Evolutionary conservation across 192 early-diverging fungal genomes (phyloP).

Genomic region (Rhizophagus clarus): DNA sequence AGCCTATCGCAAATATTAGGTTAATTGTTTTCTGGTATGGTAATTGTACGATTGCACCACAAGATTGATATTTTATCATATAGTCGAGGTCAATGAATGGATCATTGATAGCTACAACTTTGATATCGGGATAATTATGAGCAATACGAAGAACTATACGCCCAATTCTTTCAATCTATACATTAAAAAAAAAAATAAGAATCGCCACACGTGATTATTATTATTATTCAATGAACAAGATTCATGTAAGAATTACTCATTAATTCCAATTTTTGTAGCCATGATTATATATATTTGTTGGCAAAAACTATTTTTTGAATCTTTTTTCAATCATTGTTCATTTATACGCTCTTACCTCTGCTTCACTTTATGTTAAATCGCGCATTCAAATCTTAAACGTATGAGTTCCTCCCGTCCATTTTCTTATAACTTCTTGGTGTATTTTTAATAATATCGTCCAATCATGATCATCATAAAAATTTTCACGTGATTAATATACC

Average conservation of each 20-base stretch:
- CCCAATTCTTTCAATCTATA: conserved; percentile 92
- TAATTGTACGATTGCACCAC: background rate
- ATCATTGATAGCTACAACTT: conserved; percentile 96
- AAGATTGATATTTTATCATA: conserved; percentile 61
- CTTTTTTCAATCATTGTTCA: background rate
- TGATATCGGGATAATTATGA: conserved; percentile 66
- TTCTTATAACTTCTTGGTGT: too few relatives aligned
- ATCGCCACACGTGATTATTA: background rate
- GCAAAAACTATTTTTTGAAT: background rate
- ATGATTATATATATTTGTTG: background rate
- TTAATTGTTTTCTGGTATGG: background rate
- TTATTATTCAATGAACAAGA: background rate
- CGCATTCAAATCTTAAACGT: too few relatives aligned
- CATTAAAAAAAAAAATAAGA: background rate
- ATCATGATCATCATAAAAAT: too few relatives aligned
- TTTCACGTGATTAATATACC: too few relatives aligned
- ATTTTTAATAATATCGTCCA: too few relatives aligned
- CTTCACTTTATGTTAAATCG: too few relatives aligned
- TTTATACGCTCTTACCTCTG: background rate
- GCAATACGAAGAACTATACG: conserved; percentile 94
- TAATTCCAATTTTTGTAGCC: conserved; percentile 59
- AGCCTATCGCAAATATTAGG: conserved; percentile 41
- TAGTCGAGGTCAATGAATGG: conserved; percentile 96
- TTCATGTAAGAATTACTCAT: conserved; percentile 44
- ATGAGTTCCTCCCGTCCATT: too few relatives aligned